Conservation (phyloP, 2,329 filamentous ascomycete species). For the Botrytis byssoidea region DNA sequence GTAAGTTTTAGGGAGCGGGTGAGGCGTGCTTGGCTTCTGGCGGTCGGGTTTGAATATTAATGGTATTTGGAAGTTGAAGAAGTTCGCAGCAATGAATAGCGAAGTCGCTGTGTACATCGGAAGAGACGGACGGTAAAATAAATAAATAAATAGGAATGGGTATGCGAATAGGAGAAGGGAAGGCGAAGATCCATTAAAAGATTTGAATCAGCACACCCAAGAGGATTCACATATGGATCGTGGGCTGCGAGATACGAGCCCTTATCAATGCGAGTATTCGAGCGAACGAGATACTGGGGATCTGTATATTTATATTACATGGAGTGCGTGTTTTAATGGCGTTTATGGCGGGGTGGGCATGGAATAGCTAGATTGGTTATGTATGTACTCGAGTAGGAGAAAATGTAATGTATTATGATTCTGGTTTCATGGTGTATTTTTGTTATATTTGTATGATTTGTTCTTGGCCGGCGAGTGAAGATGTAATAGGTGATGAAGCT, state of each 20-base stretch:
- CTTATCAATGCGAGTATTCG: not conserved
- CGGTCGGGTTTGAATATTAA: not conserved
- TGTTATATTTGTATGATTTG: not conserved
- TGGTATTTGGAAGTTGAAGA: not conserved
- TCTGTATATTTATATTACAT: not conserved
- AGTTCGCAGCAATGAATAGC: rapidly evolving
- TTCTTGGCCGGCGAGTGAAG: not conserved
- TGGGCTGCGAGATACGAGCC: not conserved
- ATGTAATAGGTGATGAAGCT: not conserved
- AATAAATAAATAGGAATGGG: not conserved
- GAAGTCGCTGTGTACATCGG: not conserved
- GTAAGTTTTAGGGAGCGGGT: conserved; percentile 11
- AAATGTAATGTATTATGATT: not conserved
- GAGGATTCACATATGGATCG: too few relatives aligned
- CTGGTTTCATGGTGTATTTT: not conserved
- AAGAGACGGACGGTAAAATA: not conserved
- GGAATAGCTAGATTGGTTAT: not conserved
- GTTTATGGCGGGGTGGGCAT: not conserved
- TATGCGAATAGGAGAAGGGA: not conserved
- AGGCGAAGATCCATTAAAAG: too few relatives aligned
- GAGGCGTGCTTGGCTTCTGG: not conserved
- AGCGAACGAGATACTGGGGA: not conserved
- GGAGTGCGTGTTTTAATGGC: not conserved
- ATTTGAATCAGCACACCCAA: not conserved
- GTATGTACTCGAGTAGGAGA: not conserved